These are phyloP conservation scores for Monilinia aucupariae DNA, from an alignment of 2,329 filamentous ascomycete species.

Conservation along the genomic window DNA sequence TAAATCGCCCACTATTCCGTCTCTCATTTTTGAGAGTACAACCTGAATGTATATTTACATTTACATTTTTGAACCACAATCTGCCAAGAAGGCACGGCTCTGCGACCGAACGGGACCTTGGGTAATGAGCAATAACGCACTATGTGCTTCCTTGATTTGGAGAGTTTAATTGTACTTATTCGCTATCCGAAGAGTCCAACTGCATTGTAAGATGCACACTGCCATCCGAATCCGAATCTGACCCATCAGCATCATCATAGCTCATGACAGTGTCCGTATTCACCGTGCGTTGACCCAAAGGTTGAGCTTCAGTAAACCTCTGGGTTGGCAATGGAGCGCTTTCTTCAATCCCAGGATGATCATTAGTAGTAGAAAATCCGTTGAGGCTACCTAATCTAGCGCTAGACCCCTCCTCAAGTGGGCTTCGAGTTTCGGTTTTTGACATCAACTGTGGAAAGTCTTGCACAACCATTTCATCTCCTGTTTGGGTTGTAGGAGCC, in stretches of 20 bases:
- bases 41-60: not conserved
- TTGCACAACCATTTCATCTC: not conserved
- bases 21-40: not conserved
- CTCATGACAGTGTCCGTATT: constrained; percentile 7
- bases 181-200: constrained; percentile 8
- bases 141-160: not conserved
- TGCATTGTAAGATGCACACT: constrained; percentile 18
- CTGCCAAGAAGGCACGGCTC: not conserved
- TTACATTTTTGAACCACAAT: not conserved
- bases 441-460: not conserved
- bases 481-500: not conserved
- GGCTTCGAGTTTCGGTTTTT: not conserved
- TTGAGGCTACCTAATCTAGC: not conserved
- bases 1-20: not conserved
- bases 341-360: not conserved
- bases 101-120: not conserved
- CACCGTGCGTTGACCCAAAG: not conserved
- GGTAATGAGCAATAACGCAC: not conserved
- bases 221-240: constrained; percentile 9
- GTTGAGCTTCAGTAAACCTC: not conserved
- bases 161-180: not conserved
- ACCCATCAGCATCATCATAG: constrained; percentile 1
- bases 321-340: not conserved
- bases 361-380: not conserved
- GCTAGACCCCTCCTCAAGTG: too few relatives aligned